These are phyloP conservation scores for Plenodomus tracheiphilus DNA, from an alignment of 2,329 filamentous ascomycete genomes.

Conservation along the genomic window DNA sequence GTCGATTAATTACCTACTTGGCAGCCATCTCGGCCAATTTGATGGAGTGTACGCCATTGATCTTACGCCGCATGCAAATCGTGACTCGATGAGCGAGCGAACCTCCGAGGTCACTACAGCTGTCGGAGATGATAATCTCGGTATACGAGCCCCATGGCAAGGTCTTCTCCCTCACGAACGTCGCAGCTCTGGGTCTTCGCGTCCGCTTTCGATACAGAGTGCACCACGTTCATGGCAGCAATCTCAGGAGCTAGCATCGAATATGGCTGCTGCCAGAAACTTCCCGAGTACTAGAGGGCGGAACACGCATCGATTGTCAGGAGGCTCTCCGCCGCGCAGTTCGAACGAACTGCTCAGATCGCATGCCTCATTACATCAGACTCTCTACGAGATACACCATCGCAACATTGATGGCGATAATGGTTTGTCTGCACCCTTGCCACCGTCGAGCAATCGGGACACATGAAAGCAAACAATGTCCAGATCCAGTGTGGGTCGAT, in stretches of 20 bases:
- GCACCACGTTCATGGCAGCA: conserved; percentile 9
- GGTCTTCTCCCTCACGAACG: conserved; percentile 2
- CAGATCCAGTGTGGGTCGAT: too few species aligned
- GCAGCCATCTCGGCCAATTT: background rate
- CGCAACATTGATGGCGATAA: background rate
- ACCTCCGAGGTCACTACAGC: background rate
- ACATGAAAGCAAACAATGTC: too few species aligned
- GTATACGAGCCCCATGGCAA: background rate
- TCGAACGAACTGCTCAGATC: background rate
- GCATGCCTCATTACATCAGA: background rate
- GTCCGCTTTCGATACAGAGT: conserved; percentile 8
- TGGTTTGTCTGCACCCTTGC: too few species aligned
- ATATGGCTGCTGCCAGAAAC: conserved; percentile 6
- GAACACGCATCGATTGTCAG: conserved; percentile 5
- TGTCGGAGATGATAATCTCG: background rate
- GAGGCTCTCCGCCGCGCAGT: background rate
- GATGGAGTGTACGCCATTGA: background rate
- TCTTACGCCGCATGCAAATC: background rate
- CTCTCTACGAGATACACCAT: background rate
- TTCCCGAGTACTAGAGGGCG: conserved; percentile 1
- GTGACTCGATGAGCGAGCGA: conserved; percentile 8
- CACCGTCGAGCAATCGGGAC: too few species aligned
- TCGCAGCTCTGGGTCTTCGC: conserved; percentile 7
- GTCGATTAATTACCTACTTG: background rate
- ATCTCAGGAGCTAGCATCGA: conserved; percentile 10